Base-by-base conservation (phyloP, 352 stramenopile species). In the Phytopythium helicoides region DNA sequence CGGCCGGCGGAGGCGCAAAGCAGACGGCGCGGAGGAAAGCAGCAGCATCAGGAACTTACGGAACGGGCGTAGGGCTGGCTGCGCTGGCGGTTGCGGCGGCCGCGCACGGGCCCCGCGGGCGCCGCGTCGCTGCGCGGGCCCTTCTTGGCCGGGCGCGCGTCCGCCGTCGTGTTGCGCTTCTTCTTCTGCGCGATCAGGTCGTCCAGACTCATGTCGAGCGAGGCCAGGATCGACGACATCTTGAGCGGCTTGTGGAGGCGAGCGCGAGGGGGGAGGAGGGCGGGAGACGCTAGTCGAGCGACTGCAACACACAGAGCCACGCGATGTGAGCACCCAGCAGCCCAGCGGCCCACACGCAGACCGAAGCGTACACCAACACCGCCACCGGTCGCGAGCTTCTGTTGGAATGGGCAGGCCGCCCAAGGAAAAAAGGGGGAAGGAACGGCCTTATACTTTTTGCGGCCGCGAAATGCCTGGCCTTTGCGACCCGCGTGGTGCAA, bases 191-290 rank as follows among this genome's bases (percentile, higher is more conserved):
- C 67, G 58, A 92, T 92, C 52, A 92, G 60, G 62, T 92, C 81
- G 58, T 92, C 81, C 49, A 92, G 66, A 61, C 79, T 89, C 81
- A 92, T 92, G 62, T 92, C 81, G 34, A 92, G 73, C 41, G 81
- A 89, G 9, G 76, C 76, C 41, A 92, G 66, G 62, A 92, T 87
- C 22, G 79, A 89, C 60, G 81, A 92, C 76, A 87, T 86, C 36
- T 55, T 71, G 51, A 26, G 47, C 22, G 58, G 50, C 50, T 50
- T 41, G n/a, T 28, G 49, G 39, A 37, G 31, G 52, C 19, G 19
- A 39, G 19, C 16, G n/a, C 16, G 49, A 23, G 23, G 25, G 6
- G 15, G 23, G n/a, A n/a, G 9, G 25, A 36, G 26, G 25, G 38
- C 16, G 26, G 18, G n/a, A 16, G n/a, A 36, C 19, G n/a, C 11